These are phyloP conservation scores for Pythium aquatile DNA, from an alignment of 352 stramenopile species.

Conservation along the genomic window DNA sequence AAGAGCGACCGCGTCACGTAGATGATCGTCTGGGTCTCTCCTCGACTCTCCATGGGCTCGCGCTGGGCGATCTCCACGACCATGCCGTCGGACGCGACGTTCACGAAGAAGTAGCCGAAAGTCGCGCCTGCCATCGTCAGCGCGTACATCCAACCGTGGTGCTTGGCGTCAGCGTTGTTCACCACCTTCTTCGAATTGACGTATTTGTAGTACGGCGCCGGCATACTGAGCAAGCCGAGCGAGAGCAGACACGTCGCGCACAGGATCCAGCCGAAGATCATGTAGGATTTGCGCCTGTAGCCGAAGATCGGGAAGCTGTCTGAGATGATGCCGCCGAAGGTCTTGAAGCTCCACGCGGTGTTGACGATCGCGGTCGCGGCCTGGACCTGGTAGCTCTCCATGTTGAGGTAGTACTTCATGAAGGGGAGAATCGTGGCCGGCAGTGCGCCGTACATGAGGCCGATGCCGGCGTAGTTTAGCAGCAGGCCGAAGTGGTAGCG, in stretches of 20 bases:
- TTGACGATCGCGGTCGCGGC: conserved; percentile 51
- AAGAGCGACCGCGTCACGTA: conserved; percentile 45
- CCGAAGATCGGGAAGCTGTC: conserved; percentile 62
- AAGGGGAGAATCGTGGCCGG: conserved; percentile 53
- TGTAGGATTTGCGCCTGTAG: conserved; percentile 66
- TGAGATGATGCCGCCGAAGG: conserved; percentile 54
- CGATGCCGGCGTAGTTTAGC: conserved; percentile 69
- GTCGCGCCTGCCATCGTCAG: conserved; percentile 76
- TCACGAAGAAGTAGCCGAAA: conserved; percentile 84
- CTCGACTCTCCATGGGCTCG: conserved; percentile 50
- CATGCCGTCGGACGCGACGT: conserved; percentile 81
- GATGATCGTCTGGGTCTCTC: conserved; percentile 54
- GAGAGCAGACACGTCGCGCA: conserved; percentile 39
- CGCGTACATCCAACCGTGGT: conserved; percentile 56
- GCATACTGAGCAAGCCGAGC: conserved; percentile 29
- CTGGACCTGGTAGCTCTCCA: conserved; percentile 61
- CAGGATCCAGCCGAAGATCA: conserved; percentile 57
- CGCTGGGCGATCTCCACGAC: conserved; percentile 71
- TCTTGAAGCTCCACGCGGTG: conserved; percentile 67
- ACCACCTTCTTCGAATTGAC: conserved; percentile 8
- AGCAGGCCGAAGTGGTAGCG: conserved; percentile 51
- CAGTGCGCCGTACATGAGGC: conserved; percentile 66
- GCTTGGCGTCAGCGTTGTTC: conserved; percentile 25
- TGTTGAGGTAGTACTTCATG: conserved; percentile 58
- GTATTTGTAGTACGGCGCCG: conserved; percentile 27